Evolutionary conservation across 805 yeast genomes (phyloP).

Genomic region (Debaryomyces maramus): DNA sequence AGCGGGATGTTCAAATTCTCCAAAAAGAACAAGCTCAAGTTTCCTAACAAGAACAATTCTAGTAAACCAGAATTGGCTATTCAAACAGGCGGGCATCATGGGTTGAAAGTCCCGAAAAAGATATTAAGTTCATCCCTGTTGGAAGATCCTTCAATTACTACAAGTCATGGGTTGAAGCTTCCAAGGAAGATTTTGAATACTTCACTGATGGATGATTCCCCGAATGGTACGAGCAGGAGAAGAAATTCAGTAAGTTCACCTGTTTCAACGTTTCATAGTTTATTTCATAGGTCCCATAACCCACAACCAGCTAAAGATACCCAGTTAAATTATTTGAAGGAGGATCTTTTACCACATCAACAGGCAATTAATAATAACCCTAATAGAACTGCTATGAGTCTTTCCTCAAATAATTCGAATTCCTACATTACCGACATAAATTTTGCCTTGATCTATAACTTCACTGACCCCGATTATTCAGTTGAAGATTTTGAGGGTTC

Average conservation of each 20-base stretch:
- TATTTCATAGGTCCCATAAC: conserved; percentile 30
- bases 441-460: conserved; percentile 33
- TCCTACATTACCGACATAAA: conserved; percentile 29
- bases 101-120: conserved; percentile 24
- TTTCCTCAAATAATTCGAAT: conserved; percentile 38
- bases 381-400: conserved; percentile 22
- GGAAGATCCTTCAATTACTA: conserved; percentile 10
- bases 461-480: conserved; percentile 32
- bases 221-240: conserved; percentile 8
- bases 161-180: conserved; percentile 19
- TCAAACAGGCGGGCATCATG: conserved; percentile 29
- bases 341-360: conserved; percentile 1
- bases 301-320: conserved; percentile 13
- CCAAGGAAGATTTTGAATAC: conserved; percentile 25
- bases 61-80: conserved; percentile 31
- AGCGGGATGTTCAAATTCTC: conserved; percentile 12
- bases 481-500: conserved; percentile 23
- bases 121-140: conserved; percentile 20
- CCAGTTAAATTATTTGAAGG: conserved; percentile 2
- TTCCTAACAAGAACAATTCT: conserved; percentile 10
- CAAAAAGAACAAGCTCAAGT: conserved; percentile 12
- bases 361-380: conserved; percentile 10
- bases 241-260: conserved; percentile 31
- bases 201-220: conserved; percentile 14
- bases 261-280: conserved; percentile 30